Evolutionary conservation across 768 basidiomycete genomes (phyloP), one percentile per base, ranked within the genome.

Genomic region (Termitomyces sp.): DNA sequence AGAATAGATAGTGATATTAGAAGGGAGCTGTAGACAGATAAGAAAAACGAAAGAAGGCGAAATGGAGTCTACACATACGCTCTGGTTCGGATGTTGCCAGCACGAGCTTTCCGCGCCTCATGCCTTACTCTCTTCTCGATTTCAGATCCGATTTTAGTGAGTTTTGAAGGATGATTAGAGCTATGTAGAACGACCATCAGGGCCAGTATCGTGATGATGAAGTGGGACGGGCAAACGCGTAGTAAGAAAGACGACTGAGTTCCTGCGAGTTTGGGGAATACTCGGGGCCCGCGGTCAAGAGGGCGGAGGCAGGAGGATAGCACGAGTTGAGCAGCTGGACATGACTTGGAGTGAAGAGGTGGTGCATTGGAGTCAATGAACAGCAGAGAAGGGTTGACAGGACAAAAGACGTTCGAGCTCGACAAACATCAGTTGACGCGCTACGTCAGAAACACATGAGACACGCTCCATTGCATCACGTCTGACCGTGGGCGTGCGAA

Each of bases 231-330:
- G 63, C 75, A 51, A 56, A 82, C 75, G 88, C 90, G 73, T 90
- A 92, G 68, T 93, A 93, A 3, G 89, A 90, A 48, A 93, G 76
- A 17, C 87, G 81, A 49, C 91, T 93, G 15, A 93, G 77, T 63
- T 93, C 91, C 68, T 93, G 91, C 0, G 87, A 77, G 61, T 92
- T 93, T 12, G 91, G 90, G 12, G 79, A 80, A 68, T 84, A 91
- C 54, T 87, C 83, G 48, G 92, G 87, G 35, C 83, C 89, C 21
- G 90, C 78, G 17, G 87, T 83, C 51, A 85, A 73, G 34, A 95
- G 78, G 5, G 84, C 77, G 51, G 91, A 85, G 42, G 84, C 74
- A 8, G 90, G 82, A 15, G 93, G 93, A 67, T 95, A 96, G 69
- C 92, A 95, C 35, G 90, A 83, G 53, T 83, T 82, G 66, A 95